phyloP scores from a whole-genome alignment of 2,329 filamentous ascomycete genomes.

The Ascochyta rabiei region DNA sequence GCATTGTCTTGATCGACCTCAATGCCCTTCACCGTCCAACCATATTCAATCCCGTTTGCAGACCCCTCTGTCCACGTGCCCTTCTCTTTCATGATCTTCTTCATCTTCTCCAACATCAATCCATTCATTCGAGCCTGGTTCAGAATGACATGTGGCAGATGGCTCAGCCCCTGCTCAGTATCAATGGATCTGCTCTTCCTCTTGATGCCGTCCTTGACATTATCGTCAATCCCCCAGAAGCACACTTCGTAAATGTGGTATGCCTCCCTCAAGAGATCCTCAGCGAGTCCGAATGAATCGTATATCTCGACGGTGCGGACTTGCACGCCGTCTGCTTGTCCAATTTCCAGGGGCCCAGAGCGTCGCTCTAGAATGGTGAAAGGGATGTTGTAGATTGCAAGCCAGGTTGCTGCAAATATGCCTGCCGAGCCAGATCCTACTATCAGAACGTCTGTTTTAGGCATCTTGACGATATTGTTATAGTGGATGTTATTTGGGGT shows the following conservation, averaged over 20 bases:
- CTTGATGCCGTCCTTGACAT: constrained; percentile 48
- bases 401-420: constrained; percentile 66
- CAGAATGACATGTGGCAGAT: constrained; percentile 70
- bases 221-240: constrained; percentile 50
- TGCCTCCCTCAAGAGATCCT: constrained; percentile 67
- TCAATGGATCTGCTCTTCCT: constrained; percentile 56
- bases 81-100: constrained; percentile 37
- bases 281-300: constrained; percentile 70
- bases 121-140: constrained; percentile 74
- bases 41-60: constrained; percentile 59
- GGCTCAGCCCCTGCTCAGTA: constrained; percentile 64
- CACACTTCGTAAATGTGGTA: constrained; percentile 71
- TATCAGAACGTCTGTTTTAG: constrained; percentile 62
- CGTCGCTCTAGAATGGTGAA: constrained; percentile 65
- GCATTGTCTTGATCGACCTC: constrained; percentile 55
- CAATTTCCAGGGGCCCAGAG: constrained; percentile 59
- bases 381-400: constrained; percentile 61
- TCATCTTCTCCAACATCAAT: constrained; percentile 62
- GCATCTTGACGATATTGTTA: constrained; percentile 23
- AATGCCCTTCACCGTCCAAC: constrained; percentile 58
- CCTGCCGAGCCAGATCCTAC: constrained; percentile 67
- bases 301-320: constrained; percentile 75
- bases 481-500: background rate
- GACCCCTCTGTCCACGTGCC: constrained; percentile 31
- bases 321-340: constrained; percentile 70